Percentiles rank a stretch among this genome's conserved stretches.
Conservation (phyloP, 1,139 yeast species). For the Entelexis paramagnoliae region DNA sequence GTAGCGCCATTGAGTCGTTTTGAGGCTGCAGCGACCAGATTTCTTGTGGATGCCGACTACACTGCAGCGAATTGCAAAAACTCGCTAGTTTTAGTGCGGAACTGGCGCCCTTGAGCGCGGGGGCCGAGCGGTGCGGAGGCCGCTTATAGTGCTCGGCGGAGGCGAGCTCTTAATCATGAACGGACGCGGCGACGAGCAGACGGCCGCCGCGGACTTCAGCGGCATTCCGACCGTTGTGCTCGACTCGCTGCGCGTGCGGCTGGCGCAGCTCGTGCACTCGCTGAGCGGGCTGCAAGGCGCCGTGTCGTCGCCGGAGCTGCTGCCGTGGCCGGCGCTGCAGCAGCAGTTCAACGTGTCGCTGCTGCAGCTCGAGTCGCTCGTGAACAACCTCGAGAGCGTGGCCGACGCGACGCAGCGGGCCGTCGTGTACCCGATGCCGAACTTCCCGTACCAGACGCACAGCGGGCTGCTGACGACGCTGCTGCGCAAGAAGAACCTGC, state of each 20-base stretch:
- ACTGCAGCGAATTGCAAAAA: no score
- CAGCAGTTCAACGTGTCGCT: conserved; percentile 74
- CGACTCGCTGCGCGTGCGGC: conserved; percentile 49
- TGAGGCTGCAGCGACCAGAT: no score
- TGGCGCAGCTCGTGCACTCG: conserved; percentile 42
- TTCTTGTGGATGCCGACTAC: no score
- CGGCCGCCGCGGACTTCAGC: conserved; percentile 14
- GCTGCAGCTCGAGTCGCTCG: conserved; percentile 68
- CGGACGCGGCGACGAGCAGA: conserved; percentile 5
- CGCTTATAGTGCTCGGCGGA: no score
- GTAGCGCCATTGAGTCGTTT: no score
- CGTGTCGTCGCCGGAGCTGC: conserved; percentile 31
- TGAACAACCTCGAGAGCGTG: conserved; percentile 54
- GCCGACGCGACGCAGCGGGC: conserved; percentile 51
- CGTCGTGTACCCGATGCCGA: conserved; percentile 71
- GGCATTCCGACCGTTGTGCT: conserved; percentile 51
- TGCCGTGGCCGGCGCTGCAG: conserved; percentile 47
- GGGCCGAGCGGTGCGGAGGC: no score
- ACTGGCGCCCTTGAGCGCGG: no score
- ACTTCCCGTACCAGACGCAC: conserved; percentile 75
- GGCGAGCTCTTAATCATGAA: conserved; percentile 6
- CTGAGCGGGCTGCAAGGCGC: conserved; percentile 30
- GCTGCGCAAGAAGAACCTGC: conserved; percentile 73
- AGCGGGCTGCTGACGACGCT: conserved; percentile 74
- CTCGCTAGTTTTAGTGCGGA: no score